A percentile compares a stretch with the other conserved stretches of the same genome.
Evolutionary conservation across 2,329 filamentous ascomycete species (phyloP).

Genomic region (Nannizzia gypsea): DNA sequence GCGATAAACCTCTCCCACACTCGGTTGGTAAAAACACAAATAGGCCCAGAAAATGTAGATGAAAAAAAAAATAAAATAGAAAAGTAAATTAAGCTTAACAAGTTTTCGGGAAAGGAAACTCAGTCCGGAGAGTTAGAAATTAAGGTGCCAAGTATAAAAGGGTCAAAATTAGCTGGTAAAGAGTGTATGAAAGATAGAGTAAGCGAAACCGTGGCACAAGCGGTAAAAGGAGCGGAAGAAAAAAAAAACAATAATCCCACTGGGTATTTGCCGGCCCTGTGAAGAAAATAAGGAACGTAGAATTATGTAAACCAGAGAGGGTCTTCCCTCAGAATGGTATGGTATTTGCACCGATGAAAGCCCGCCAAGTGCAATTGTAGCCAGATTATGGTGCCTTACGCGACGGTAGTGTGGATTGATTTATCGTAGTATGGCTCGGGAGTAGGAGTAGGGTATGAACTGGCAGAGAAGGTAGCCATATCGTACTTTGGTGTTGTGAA

Average conservation of each 20-base stretch:
- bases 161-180: background rate
- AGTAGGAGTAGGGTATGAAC: conserved; percentile 1
- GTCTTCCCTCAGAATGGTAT: background rate
- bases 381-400: background rate
- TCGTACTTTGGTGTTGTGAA: background rate
- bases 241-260: background rate
- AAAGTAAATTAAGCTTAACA: background rate
- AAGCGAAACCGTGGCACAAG: background rate
- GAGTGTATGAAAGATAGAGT: background rate
- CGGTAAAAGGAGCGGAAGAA: background rate
- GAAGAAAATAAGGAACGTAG: background rate
- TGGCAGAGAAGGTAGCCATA: background rate
- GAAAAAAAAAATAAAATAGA: background rate
- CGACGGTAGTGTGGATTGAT: background rate
- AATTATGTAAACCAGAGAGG: background rate
- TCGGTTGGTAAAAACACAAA: background rate
- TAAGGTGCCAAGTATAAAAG: background rate
- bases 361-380: background rate
- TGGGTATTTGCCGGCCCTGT: background rate
- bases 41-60: background rate
- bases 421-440: conserved; percentile 4
- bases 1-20: background rate
- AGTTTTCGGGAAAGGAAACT: background rate
- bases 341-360: background rate
- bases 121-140: background rate